A percentile compares a stretch with the other conserved stretches of the same genome.
These are phyloP conservation scores for Calonectria hongkongensis DNA, from an alignment of 2,329 filamentous ascomycete genomes.

Conservation along the genomic window DNA sequence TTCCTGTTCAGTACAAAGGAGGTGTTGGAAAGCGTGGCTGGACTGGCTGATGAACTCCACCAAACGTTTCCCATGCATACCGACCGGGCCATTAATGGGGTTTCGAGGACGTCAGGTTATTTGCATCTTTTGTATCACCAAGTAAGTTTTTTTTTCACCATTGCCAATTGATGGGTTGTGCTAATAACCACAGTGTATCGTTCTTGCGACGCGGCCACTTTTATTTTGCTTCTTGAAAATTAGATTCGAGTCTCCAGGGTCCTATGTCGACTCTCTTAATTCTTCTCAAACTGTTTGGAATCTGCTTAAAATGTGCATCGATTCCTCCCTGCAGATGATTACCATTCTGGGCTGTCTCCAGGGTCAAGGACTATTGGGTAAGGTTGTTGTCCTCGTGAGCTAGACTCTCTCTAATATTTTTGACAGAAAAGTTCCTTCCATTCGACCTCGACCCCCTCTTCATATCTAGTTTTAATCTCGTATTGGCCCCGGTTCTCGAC, in stretches of 20 bases:
- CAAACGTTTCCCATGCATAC: slow-evolving; percentile 55
- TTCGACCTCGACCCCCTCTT: slow-evolving; percentile 68
- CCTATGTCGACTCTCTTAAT: slow-evolving; percentile 57
- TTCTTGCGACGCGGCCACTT: slow-evolving; percentile 57
- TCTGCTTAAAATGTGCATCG: slow-evolving; percentile 59
- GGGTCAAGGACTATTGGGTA: slow-evolving; percentile 68
- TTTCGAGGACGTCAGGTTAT: slow-evolving; percentile 57
- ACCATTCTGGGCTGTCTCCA: slow-evolving; percentile 65
- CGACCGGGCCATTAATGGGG: slow-evolving; percentile 57
- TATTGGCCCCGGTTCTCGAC: slow-evolving; percentile 62
- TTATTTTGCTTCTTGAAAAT: slow-evolving; percentile 59
- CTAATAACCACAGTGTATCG: slow-evolving; percentile 53
- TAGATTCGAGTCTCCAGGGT: slow-evolving; percentile 53
- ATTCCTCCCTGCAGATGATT: slow-evolving; percentile 59
- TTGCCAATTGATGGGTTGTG: neutral
- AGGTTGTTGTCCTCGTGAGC: slow-evolving; percentile 25
- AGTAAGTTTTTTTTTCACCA: slow-evolving; percentile 43
- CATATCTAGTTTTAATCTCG: slow-evolving; percentile 64
- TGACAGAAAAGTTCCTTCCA: slow-evolving; percentile 67
- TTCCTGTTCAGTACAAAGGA: slow-evolving; percentile 58
- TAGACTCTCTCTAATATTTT: neutral
- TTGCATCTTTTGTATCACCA: slow-evolving; percentile 59
- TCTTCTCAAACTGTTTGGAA: slow-evolving; percentile 61
- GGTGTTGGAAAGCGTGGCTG: slow-evolving; percentile 55
- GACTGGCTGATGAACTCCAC: slow-evolving; percentile 56